Evolutionary conservation across 768 basidiomycete genomes (phyloP).

Genomic region (Tephrocybe sp.): DNA sequence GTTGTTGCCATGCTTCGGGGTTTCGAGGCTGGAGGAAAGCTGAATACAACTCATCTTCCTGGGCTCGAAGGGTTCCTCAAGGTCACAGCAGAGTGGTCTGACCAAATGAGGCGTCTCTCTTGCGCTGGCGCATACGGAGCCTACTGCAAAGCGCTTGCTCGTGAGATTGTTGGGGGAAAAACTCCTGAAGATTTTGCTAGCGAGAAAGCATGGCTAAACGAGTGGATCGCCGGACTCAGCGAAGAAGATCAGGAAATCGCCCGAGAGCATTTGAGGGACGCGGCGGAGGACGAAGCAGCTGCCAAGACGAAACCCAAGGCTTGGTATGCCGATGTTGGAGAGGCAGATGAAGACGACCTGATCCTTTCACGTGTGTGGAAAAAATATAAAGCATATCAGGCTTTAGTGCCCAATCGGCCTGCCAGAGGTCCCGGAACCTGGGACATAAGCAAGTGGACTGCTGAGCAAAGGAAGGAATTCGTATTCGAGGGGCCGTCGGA

Average conservation of each 20-base stretch:
- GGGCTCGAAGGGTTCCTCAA: constrained; percentile 33
- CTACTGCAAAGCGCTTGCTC: constrained; percentile 35
- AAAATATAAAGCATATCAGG: constrained; percentile 34
- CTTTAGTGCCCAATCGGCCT: constrained; percentile 23
- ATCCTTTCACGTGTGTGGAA: constrained; percentile 34
- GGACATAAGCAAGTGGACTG: constrained; percentile 38
- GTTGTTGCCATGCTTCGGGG: constrained; percentile 32
- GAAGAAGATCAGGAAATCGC: constrained; percentile 21
- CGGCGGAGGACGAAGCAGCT: constrained; percentile 18
- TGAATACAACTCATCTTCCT: constrained; percentile 29
- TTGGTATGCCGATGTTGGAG: constrained; percentile 29
- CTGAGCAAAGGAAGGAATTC: constrained; percentile 29
- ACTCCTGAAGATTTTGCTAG: constrained; percentile 24
- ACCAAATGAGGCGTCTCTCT: constrained; percentile 20
- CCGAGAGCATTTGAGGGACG: constrained; percentile 19
- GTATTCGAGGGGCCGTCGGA: too few relatives aligned
- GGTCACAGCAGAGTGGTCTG: constrained; percentile 25
- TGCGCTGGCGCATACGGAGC: constrained; percentile 25
- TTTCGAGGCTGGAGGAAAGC: constrained; percentile 27
- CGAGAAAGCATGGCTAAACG: constrained; percentile 30
- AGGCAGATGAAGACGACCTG: constrained; percentile 24
- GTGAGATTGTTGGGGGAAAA: constrained; percentile 29
- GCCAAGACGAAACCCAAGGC: constrained; percentile 14
- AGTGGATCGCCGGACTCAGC: constrained; percentile 27
- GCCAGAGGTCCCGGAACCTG: constrained; percentile 31